Evolutionary conservation across 2,329 filamentous ascomycete species (phyloP).

Genomic region (Biscogniauxia marginata): DNA sequence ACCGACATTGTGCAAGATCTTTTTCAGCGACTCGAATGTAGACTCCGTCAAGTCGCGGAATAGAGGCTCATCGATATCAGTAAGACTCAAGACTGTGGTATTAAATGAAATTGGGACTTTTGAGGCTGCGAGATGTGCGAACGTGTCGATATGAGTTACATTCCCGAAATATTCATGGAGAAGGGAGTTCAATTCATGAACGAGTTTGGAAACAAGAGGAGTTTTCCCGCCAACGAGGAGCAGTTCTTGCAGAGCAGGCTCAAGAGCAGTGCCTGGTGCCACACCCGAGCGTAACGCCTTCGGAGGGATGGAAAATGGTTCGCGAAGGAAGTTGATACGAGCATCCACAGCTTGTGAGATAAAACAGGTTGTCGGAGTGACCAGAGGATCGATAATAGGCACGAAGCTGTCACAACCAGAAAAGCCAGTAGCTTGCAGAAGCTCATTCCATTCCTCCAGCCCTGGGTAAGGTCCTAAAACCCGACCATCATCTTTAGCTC

Average conservation of each 20-base stretch:
- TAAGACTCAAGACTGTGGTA: too few species aligned
- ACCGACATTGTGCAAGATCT: constrained; percentile 13
- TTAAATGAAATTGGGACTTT: too few species aligned
- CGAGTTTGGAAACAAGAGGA: too few species aligned
- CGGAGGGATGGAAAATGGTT: constrained; percentile 4
- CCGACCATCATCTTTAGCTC: constrained; percentile 25
- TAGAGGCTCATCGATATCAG: constrained; percentile 6
- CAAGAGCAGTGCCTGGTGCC: too few species aligned
- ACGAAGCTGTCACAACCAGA: constrained; percentile 9
- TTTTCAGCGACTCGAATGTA: constrained; percentile 5
- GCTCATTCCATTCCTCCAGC: constrained; percentile 21
- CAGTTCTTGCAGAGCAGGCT: too few species aligned
- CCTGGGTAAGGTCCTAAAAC: constrained; percentile 14
- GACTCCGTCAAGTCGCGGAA: constrained; percentile 9
- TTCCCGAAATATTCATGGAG: too few species aligned
- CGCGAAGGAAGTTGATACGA: constrained; percentile 8
- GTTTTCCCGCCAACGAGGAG: constrained; percentile 8
- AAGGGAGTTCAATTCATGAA: too few species aligned
- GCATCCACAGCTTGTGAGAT: constrained; percentile 20
- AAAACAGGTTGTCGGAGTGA: constrained; percentile 8
- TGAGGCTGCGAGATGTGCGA: too few species aligned
- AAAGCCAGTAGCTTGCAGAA: not conserved
- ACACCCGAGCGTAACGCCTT: not conserved
- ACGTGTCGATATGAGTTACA: not conserved
- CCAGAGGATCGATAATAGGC: constrained; percentile 3